phyloP scores from a whole-genome alignment of 305 asterid species.

The Fraxinus dipetala region DNA sequence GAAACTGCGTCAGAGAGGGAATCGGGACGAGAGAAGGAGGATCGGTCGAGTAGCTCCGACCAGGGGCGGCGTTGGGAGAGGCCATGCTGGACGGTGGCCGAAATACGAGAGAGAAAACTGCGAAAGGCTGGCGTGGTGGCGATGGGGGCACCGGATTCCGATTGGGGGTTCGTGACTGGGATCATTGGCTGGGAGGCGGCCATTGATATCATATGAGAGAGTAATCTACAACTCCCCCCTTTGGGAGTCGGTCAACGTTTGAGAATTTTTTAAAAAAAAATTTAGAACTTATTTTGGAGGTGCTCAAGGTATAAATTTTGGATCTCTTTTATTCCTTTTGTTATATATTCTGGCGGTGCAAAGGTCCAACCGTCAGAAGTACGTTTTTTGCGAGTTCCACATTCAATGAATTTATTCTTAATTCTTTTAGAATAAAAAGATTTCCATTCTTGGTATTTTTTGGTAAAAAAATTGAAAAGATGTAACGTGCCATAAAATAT shows the following conservation, averaged over 20 bases:
- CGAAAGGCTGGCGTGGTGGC: slow-evolving; percentile 76
- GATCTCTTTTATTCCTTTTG: neutral
- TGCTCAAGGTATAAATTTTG: neutral
- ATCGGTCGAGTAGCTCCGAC: slow-evolving; percentile 66
- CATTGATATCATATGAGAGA: neutral
- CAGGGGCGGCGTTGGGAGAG: slow-evolving; percentile 85
- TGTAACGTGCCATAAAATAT: neutral
- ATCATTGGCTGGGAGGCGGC: slow-evolving; percentile 25
- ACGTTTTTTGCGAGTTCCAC: neutral
- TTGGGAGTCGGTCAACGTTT: neutral
- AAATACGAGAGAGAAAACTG: slow-evolving; percentile 54
- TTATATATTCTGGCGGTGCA: neutral
- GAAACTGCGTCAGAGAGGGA: slow-evolving; percentile 71
- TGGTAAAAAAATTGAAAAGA: neutral
- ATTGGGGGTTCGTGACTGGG: slow-evolving; percentile 52
- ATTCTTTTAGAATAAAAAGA: neutral
- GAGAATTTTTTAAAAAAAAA: neutral
- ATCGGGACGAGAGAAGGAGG: slow-evolving; percentile 77
- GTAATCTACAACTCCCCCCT: neutral
- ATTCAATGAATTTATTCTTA: too few species aligned
- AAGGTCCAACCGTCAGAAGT: neutral
- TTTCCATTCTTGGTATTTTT: neutral
- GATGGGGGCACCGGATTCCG: slow-evolving; percentile 49
- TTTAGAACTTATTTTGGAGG: neutral
- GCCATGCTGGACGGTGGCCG: slow-evolving; percentile 50